Evolutionary conservation across 768 basidiomycete species (phyloP).

Genomic region (Xerocomellus chrysenteron): DNA sequence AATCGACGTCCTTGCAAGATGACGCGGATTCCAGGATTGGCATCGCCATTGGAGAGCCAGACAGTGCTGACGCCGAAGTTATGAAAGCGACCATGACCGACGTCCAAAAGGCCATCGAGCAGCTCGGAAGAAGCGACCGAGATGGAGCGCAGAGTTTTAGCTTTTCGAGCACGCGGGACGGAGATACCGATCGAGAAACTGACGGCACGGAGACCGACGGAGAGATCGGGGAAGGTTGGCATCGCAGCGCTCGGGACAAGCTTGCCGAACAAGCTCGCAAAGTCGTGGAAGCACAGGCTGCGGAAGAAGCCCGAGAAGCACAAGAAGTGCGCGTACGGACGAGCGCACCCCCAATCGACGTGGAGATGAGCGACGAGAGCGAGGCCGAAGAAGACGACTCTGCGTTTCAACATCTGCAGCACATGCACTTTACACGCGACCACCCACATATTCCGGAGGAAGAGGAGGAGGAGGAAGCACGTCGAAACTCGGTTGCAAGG

Average conservation of each 20-base stretch:
- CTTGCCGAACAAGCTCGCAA: constrained; percentile 68
- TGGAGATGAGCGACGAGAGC: constrained; percentile 79
- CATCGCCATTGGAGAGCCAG: constrained; percentile 27
- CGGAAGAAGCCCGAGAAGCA: constrained; percentile 50
- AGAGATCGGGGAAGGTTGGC: constrained; percentile 59
- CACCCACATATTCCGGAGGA: constrained; percentile 71
- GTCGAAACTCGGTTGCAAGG: constrained; percentile 24
- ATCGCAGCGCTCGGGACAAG: constrained; percentile 61
- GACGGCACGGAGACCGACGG: constrained; percentile 55
- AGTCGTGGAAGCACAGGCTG: constrained; percentile 47
- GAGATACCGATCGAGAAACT: constrained; percentile 43
- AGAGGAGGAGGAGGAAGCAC: constrained; percentile 55
- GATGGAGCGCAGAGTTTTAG: constrained; percentile 72
- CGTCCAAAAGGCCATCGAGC: constrained; percentile 87
- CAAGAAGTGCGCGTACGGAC: constrained; percentile 45
- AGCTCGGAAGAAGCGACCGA: constrained; percentile 61
- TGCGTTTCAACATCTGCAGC: constrained; percentile 34
- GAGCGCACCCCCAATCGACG: constrained; percentile 63
- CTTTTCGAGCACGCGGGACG: constrained; percentile 67
- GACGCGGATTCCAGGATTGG: constrained; percentile 23
- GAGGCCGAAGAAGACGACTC: constrained; percentile 62
- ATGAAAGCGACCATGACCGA: constrained; percentile 91
- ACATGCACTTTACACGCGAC: constrained; percentile 39
- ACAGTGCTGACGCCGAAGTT: constrained; percentile 45
- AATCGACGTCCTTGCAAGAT: constrained; percentile 35